A percentile compares a stretch with the other conserved stretches of the same genome.
Conservation (phyloP, 2,329 filamentous ascomycete genomes). For the Xylariaceae sp. region DNA sequence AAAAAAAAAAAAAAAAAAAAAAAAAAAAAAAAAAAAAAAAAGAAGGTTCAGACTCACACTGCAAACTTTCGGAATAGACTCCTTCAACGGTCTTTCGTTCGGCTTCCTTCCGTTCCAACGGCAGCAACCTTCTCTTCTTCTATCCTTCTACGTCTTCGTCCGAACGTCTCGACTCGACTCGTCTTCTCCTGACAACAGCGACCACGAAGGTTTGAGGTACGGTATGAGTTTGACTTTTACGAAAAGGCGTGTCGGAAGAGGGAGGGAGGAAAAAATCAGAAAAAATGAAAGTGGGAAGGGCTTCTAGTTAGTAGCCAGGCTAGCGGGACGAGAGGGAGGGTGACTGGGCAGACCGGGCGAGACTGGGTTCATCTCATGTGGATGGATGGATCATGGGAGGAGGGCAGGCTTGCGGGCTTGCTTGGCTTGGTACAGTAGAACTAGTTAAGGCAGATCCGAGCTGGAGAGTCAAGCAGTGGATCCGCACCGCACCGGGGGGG, state of each 20-base stretch:
- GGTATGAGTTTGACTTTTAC: conserved; percentile 16
- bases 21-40: not conserved
- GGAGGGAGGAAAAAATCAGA: conserved; percentile 1
- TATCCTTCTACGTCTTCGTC: conserved; percentile 15
- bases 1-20: not conserved
- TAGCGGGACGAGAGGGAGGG: conserved; percentile 6
- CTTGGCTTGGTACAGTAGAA: too few species aligned
- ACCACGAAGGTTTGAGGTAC: conserved; percentile 18
- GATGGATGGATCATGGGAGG: too few species aligned
- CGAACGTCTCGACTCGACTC: conserved; percentile 7
- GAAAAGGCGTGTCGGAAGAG: conserved; percentile 2
- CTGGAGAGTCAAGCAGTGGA: too few species aligned
- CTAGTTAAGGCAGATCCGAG: too few species aligned
- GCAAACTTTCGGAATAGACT: conserved; percentile 8
- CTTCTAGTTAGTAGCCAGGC: not conserved
- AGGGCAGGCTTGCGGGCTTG: too few species aligned
- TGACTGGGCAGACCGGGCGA: not conserved
- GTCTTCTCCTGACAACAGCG: conserved; percentile 23
- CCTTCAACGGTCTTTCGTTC: conserved; percentile 8
- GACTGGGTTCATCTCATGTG: too few species aligned
- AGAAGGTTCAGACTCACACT: conserved; percentile 10
- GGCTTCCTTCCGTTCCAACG: conserved; percentile 13
- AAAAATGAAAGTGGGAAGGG: conserved; percentile 1
- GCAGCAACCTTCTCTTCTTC: conserved; percentile 18
- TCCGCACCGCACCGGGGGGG: too few species aligned